Evolutionary conservation across 495 filamentous ascomycete species (phyloP).

Genomic region (Thozetella sp.): DNA sequence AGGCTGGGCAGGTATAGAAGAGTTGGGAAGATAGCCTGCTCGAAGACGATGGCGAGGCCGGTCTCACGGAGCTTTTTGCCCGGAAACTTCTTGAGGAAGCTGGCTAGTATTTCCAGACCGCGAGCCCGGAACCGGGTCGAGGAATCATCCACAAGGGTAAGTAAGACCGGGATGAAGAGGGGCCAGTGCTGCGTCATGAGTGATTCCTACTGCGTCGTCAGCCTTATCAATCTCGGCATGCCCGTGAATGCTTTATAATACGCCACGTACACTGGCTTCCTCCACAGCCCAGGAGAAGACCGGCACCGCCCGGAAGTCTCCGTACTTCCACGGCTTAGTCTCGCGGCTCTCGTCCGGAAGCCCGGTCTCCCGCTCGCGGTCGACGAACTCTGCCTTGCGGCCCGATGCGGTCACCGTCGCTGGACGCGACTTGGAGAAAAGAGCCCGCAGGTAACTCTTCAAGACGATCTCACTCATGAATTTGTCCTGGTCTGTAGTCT

Average conservation of each 20-base stretch:
- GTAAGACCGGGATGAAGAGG: slow-evolving; percentile 80
- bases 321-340: slow-evolving; percentile 76
- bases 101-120: slow-evolving; percentile 61
- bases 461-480: slow-evolving; percentile 60
- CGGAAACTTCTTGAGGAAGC: slow-evolving; percentile 63
- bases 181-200: slow-evolving; percentile 58
- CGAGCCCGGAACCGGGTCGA: slow-evolving; percentile 53
- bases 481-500: slow-evolving; percentile 12
- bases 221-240: slow-evolving; percentile 2
- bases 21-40: slow-evolving; percentile 73
- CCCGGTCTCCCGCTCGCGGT: slow-evolving; percentile 32
- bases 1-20: slow-evolving; percentile 76
- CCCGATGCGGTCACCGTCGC: slow-evolving; percentile 62
- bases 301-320: slow-evolving; percentile 59
- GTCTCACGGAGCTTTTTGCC: slow-evolving; percentile 63
- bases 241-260: neutral
- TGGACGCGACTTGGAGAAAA: slow-evolving; percentile 69
- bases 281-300: slow-evolving; percentile 68
- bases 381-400: slow-evolving; percentile 55
- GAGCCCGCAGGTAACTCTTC: slow-evolving; percentile 57
- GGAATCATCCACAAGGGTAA: slow-evolving; percentile 77
- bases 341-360: slow-evolving; percentile 50
- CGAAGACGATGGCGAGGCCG: slow-evolving; percentile 78
- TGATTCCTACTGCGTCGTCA: slow-evolving; percentile 10
- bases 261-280: slow-evolving; percentile 42